phyloP scores from a whole-genome alignment of 306 rosid genomes.

The Lathyrus oleraceus region DNA sequence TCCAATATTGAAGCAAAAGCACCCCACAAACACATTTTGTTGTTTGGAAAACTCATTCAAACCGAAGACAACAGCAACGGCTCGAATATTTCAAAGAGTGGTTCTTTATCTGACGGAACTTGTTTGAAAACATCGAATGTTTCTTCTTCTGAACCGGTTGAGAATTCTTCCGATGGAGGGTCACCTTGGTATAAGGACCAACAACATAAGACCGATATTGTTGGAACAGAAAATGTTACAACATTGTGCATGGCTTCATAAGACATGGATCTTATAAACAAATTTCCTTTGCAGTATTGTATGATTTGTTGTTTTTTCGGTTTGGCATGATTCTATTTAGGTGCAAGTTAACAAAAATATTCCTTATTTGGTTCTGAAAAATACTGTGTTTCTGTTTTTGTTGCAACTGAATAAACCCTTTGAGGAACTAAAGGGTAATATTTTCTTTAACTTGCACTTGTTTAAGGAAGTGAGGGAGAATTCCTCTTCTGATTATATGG shows the following conservation, averaged over 20 bases:
- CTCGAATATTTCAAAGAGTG: constrained; percentile 45
- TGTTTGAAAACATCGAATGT: constrained; percentile 54
- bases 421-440: constrained; percentile 46
- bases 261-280: constrained; percentile 47
- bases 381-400: not conserved
- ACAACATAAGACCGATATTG: constrained; percentile 48
- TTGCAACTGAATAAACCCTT: constrained; percentile 29
- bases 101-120: constrained; percentile 51
- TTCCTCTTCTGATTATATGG: constrained; percentile 42
- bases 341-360: constrained; percentile 60
- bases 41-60: constrained; percentile 79
- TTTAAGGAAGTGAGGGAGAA: constrained; percentile 44
- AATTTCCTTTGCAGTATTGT: constrained; percentile 46
- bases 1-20: constrained; percentile 47
- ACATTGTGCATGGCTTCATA: constrained; percentile 58
- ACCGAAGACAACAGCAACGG: constrained; percentile 54
- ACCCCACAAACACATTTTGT: constrained; percentile 68
- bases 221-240: constrained; percentile 48
- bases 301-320: constrained; percentile 32
- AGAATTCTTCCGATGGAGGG: constrained; percentile 75
- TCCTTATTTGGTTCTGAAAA: constrained; percentile 36
- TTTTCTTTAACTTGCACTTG: constrained; percentile 52
- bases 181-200: constrained; percentile 68
- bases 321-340: constrained; percentile 34
- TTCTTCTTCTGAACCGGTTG: constrained; percentile 45